Conservation (phyloP, 2,329 filamentous ascomycete species). For the Botrytis deweyae region DNA sequence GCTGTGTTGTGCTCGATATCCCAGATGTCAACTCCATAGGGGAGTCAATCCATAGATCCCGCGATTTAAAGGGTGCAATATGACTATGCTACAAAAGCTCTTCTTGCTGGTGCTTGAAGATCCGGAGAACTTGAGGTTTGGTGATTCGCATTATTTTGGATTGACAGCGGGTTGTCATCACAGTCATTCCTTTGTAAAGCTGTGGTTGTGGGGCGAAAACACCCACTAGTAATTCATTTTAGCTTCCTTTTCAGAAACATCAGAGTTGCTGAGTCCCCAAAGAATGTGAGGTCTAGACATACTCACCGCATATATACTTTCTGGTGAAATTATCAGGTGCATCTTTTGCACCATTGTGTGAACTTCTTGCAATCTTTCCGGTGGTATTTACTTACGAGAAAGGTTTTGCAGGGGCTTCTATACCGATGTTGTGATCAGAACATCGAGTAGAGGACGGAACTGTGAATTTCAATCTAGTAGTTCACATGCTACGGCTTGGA, state of each 20-base stretch:
- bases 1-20: no score
- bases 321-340: no score
- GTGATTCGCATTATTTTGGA: not conserved
- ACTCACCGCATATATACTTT: not conserved
- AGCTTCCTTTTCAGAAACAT: no score
- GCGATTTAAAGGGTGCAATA: not conserved
- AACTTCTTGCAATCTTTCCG: not conserved
- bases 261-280: no score
- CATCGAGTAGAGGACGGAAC: not conserved
- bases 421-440: not conserved
- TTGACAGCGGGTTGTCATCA: not conserved
- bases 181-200: not conserved
- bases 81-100: not conserved
- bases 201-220: not conserved
- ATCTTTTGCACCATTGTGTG: not conserved
- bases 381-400: not conserved
- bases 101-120: not conserved
- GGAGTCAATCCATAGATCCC: no score
- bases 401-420: not conserved
- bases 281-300: no score
- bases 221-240: no score
- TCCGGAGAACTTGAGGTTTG: not conserved
- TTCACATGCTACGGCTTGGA: not conserved
- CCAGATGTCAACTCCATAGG: no score
- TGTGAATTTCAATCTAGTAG: not conserved